These are phyloP conservation scores for Cytospora schulzeri DNA, from an alignment of 2,329 filamentous ascomycete species.

Conservation along the genomic window DNA sequence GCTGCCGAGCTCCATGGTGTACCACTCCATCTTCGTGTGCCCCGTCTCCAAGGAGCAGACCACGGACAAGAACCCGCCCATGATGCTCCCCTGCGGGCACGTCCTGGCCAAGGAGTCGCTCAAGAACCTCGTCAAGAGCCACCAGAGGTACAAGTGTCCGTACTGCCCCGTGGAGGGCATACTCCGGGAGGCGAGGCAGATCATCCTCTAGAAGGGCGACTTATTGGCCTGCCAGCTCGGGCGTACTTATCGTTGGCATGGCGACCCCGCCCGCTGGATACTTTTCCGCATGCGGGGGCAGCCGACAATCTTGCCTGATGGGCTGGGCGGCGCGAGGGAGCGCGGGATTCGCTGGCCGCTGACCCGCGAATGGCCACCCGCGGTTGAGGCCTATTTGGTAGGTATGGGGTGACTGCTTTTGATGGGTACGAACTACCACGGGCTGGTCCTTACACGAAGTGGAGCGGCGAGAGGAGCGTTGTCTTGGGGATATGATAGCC, in stretches of 20 bases:
- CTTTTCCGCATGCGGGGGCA: background rate
- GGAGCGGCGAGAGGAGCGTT: background rate
- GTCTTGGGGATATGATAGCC: background rate
- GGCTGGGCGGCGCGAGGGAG: too few relatives aligned
- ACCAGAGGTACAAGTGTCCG: conserved; percentile 83
- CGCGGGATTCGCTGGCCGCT: too few relatives aligned
- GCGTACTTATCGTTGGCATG: background rate
- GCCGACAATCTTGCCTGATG: background rate
- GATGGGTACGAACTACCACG: background rate
- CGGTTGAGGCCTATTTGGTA: too few relatives aligned
- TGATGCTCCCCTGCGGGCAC: conserved; percentile 96
- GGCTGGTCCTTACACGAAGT: background rate
- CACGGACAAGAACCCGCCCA: conserved; percentile 88
- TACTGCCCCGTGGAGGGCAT: conserved; percentile 89
- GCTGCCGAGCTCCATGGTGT: conserved; percentile 64
- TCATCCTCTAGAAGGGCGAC: conserved; percentile 57
- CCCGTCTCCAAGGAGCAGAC: conserved; percentile 96
- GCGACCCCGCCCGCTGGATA: background rate
- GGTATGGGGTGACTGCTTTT: too few relatives aligned
- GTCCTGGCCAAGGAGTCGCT: conserved; percentile 87
- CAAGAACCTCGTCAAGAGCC: conserved; percentile 74
- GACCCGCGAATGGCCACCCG: too few relatives aligned
- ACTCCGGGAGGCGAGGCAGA: conserved; percentile 73
- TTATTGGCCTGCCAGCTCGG: background rate
- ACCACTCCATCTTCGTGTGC: conserved; percentile 97